Evolutionary conservation across 208 protist genomes (phyloP), one percentile per base, ranked within the genome.

Genomic region (Herpetomonas tarakana): DNA sequence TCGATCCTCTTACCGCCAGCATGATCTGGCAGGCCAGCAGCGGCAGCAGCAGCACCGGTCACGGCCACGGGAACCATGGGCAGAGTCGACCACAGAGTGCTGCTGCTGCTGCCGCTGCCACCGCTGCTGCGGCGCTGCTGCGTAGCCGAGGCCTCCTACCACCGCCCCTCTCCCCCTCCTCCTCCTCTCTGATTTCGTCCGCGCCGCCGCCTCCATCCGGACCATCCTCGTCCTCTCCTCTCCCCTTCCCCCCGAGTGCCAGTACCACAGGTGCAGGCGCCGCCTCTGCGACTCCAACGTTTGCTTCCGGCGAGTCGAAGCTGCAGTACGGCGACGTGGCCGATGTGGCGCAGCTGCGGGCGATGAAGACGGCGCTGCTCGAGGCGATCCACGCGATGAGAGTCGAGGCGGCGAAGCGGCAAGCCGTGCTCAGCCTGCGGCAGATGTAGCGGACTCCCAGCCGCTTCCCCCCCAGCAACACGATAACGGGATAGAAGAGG

Each of bases 381-480:
- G 64, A 55, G 26, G 76, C 58, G 29, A 86, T 92, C 56, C 58
- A 84, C 39, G 66, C 70, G 58, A 81, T 88, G 74, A 67, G 78
- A 39, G 53, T 64, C 11, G 85, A 88, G 58, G 63, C 68, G 16
- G 53, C 71, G 44, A 56, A 69, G 11, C 78, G 78, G 44, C 85
- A 92, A 67, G 74, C 81, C 12, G 46, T 67, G 39, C 53, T 74
- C 9, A 64, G 75, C 21, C 58, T 77, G 47, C 67, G 78, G 21
- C 70, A 81, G 12, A 19, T 77, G 25, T 83, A 38, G 65, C 0
- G 54, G n/a, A n/a, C n/a, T n/a, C 26, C 9, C 27, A 38, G 4
- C 21, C 58, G 28, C 18, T 24, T 45, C 9, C 14, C 22, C 28
- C 3, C 16, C 22, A 28, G 3, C n/a, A n/a, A n/a, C n/a, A n/a